Conservation (phyloP, 1,284 basidiomycete genomes). For the Schizopora paradoxa region DNA sequence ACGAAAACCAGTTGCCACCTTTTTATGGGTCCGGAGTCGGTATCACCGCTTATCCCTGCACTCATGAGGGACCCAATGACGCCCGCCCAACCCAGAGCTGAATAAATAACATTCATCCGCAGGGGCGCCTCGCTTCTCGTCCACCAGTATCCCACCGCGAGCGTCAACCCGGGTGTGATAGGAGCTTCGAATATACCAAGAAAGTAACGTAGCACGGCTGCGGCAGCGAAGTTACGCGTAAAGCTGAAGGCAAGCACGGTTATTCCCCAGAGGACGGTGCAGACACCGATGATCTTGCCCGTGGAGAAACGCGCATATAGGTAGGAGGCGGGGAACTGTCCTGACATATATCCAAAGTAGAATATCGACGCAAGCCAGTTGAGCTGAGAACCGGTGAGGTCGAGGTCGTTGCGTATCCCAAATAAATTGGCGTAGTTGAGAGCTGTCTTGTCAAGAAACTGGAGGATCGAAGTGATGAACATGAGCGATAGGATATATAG, state of each 20-base stretch:
- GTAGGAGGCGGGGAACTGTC: slow-evolving; percentile 14
- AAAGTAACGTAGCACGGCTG: slow-evolving; percentile 30
- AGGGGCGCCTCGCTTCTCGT: slow-evolving; percentile 14
- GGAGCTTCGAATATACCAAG: slow-evolving; percentile 41
- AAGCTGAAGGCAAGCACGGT: slow-evolving; percentile 10
- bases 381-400: slow-evolving; percentile 28
- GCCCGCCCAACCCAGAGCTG: slow-evolving; percentile 14
- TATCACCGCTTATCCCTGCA: slow-evolving; percentile 8
- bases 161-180: slow-evolving; percentile 22
- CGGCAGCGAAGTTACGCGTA: slow-evolving; percentile 24
- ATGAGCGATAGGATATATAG: slow-evolving; percentile 14
- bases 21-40: slow-evolving; percentile 3
- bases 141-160: slow-evolving; percentile 16
- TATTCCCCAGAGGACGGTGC: slow-evolving; percentile 9
- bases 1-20: slow-evolving; percentile 13
- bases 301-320: slow-evolving; percentile 9
- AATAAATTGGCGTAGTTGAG: slow-evolving; percentile 31
- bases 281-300: slow-evolving; percentile 11
- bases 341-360: background rate
- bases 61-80: slow-evolving; percentile 14
- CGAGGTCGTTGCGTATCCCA: slow-evolving; percentile 30
- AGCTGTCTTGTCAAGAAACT: slow-evolving; percentile 16
- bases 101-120: slow-evolving; percentile 15
- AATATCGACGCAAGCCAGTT: slow-evolving; percentile 28
- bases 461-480: slow-evolving; percentile 14